Evolutionary conservation across 176 grass and related monocot species (phyloP), one percentile per base, ranked within the genome.

Genomic region (Musa schizocarpa): DNA sequence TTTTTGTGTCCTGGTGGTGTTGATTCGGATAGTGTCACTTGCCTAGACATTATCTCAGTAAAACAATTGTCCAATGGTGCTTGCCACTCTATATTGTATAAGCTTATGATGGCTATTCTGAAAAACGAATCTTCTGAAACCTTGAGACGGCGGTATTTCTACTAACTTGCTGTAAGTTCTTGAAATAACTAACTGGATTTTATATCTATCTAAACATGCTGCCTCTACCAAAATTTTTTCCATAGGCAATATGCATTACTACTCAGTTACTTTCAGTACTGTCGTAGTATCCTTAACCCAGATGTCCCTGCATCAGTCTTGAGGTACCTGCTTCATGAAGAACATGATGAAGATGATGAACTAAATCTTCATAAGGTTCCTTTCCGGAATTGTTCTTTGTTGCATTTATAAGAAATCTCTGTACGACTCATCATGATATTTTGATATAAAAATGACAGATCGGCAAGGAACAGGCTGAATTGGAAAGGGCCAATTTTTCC

Each of bases 231-330:
- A 43, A 71, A 77, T 76, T 1, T 63, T 82, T 81, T 84, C 53
- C 85, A 65, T 84, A 98, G 94, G 72, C 94, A 98, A 75, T 98
- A 98, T 85, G 90, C 94, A 82, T 86, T 98, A 80, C 74, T 98
- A 53, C 80, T 98, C 65, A 91, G 94, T 89, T 98, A 98, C 63
- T 88, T 98, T 78, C 90, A 93, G 22, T 98, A 98, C 77, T 98
- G 94, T 74, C 75, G 86, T 68, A 89, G 90, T 81, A 91, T 93
- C 76, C 80, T 98, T 65, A 86, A 93, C 16, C 87, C 94, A 83
- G 88, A 93, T 87, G 78, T 98, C 43, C 88, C 94, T 77, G 79
- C 82, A 54, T 87, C 90, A 71, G 86, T 98, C 74, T 78, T 93
- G 71, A 88, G 77, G 24, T 89, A 80, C 74, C 83, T 98, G 74